Percentiles rank a stretch among this genome's conserved stretches.
phyloP scores from a whole-genome alignment of 345 rosid genomes.

The Citrus mangshanensis region DNA sequence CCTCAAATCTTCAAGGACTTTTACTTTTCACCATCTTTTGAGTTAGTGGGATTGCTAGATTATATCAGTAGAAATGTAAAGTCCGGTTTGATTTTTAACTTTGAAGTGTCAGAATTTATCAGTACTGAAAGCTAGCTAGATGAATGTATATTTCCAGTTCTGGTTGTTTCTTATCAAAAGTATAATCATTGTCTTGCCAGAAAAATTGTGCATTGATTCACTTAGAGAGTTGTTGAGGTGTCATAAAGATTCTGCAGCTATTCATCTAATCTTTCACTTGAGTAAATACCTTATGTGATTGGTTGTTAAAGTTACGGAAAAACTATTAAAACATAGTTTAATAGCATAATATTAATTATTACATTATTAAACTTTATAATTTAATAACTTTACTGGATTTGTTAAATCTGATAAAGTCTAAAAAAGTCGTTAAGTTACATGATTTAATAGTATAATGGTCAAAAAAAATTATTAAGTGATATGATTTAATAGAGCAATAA shows the following conservation, averaged over 20 bases:
- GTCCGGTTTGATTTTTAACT: not conserved
- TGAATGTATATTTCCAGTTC: not conserved
- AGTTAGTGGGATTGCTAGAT: not conserved
- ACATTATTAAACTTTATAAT: no score
- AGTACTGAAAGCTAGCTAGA: not conserved
- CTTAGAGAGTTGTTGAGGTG: not conserved
- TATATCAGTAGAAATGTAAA: not conserved
- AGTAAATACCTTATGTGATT: no score
- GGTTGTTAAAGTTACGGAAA: no score
- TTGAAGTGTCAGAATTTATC: not conserved
- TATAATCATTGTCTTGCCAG: not conserved
- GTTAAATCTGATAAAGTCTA: no score
- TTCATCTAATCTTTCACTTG: no score
- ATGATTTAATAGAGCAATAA: fast-evolving
- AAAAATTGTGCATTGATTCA: not conserved
- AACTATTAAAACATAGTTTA: no score
- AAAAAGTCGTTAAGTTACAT: no score
- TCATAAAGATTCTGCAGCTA: not conserved
- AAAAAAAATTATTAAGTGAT: no score
- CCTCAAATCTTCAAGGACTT: not conserved
- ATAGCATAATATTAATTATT: no score
- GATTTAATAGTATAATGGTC: fast-evolving
- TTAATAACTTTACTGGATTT: no score
- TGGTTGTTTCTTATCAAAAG: not conserved
- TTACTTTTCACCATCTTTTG: slow-evolving; percentile 1